Base-by-base conservation (phyloP, 352 stramenopile species). In the Phytophthora pluvialis region DNA sequence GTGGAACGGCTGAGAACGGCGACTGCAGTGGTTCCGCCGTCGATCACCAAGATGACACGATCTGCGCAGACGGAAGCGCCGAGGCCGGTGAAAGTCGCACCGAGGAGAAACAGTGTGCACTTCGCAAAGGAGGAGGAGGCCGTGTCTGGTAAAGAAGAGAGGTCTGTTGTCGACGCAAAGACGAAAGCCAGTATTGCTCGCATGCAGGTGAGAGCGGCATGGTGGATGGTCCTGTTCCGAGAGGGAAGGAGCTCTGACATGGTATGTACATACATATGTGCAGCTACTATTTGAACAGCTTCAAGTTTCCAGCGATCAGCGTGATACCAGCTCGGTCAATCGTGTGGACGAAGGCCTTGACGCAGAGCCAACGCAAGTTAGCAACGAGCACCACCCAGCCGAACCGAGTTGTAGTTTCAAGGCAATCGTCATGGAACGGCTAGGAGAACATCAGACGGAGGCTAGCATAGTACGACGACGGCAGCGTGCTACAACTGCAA, bases 281-380 rank as follows among this genome's bases (percentile, higher is more conserved):
- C 40, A 83, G 75, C 56, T 65, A 40, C 47, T 83, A 8, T 72
- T 78, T 38, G 59, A 81, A 40, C 68, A 72, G 25, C 57, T 80
- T 0, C 64, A 78, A 25, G 21, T 13, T 29, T 39, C 56, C 8
- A 54, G 13, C 29, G 18, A 44, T 45, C 33, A 39, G 10, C 25
- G 33, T 29, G 21, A 35, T 29, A 51, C 12, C 15, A 55, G 16
- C 5, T 35, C 1, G 8, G 11, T 44, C 38, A 28, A 29, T 32
- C 40, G 11, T 51, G 46, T n/a, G 8, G 29, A 52, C 2, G 3
- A 39, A 3, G n/a, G 11, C 9, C 5, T 52, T n/a, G 28, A 46
- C 10, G n/a, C 50, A 48, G 50, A 9, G 10, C 5, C 0, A 28
- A 26, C 7, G 9, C 13, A 32, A 5, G 4, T n/a, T 8, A 4